Evolutionary conservation across 2,329 filamentous ascomycete genomes (phyloP), one percentile per base, ranked within the genome.

Genomic region (Tolypocladium sp.): DNA sequence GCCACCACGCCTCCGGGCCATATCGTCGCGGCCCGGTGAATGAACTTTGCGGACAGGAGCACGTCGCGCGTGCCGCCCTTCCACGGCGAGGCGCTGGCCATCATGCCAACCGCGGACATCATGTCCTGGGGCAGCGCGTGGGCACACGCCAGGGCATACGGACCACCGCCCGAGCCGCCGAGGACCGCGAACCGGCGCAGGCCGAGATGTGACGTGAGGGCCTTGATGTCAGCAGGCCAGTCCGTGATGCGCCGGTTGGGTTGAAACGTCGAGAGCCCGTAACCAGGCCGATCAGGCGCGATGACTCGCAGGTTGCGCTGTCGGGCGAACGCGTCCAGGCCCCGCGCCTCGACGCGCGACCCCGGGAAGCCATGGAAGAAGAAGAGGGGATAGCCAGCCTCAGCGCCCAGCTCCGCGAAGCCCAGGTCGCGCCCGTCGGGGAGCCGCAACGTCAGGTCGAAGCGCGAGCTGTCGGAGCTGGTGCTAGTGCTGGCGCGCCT

Each of bases 341-440:
- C 62, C 7, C 58, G 59, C 8, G 65, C 72, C 59, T 78, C 76
- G 13, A 77, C 63, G 6, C 76, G 75, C 4, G 72, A 76, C 0
- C 70, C 70, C 0, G 76, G 77, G 57, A 72, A 75, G 10, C 76
- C 77, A 61, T 79, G 77, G 57, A 77, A 75, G 63, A 71, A 75
- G 37, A 79, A 63, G 1, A 76, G 58, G 0, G 73, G 71, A 6
- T 66, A 62, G 6, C 71, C 72, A 4, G 60, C 61, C 0, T 65
- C 60, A 2, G 61, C 49, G 10, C 76, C 76, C 52, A 72, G 76
- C 57, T 76, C 71, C 2, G 74, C 71, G 41, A 72, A 79, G 2
- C 75, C 75, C 6, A 79, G 66, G 2, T 60, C 64, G 3, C 77
- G 74, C 6, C 76, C 74, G 60, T 76, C 74, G 1, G 74, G 70